phyloP scores from a whole-genome alignment of 495 filamentous ascomycete species.

The Aspergillus funiculosus region DNA sequence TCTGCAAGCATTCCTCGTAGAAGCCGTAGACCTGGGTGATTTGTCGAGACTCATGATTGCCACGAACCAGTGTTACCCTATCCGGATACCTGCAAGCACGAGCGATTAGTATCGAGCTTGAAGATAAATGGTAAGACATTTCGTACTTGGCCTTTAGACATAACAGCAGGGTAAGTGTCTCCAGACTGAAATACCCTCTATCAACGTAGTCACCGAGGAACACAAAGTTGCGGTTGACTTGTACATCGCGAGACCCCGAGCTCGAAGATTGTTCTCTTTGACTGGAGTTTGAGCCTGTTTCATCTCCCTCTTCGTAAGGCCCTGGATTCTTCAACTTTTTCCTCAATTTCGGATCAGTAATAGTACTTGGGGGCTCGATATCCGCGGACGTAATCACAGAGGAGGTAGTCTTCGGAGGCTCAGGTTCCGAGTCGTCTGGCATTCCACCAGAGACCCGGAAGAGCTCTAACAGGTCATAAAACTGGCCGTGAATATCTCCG shows the following conservation, averaged over 20 bases:
- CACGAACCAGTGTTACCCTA: conserved; percentile 88
- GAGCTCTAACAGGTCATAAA: conserved; percentile 95
- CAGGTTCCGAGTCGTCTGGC: conserved; percentile 68
- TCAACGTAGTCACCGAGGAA: conserved; percentile 98
- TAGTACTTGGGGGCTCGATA: conserved; percentile 79
- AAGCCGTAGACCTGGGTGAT: conserved; percentile 99
- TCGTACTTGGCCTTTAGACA: conserved; percentile 92
- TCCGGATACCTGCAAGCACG: conserved; percentile 84
- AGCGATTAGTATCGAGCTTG: too few species aligned
- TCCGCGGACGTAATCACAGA: conserved; percentile 74
- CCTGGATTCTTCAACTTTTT: conserved; percentile 60
- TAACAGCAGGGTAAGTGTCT: conserved; percentile 92
- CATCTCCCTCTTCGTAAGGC: conserved; percentile 31
- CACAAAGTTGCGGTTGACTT: conserved; percentile 73
- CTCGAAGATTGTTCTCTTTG: conserved; percentile 36
- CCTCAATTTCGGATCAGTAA: conserved; percentile 75
- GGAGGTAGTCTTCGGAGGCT: conserved; percentile 56
- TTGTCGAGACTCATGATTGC: conserved; percentile 95
- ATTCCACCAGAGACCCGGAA: conserved; percentile 95
- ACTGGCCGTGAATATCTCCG: conserved; percentile 98
- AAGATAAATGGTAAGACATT: background rate
- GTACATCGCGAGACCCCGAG: conserved; percentile 35
- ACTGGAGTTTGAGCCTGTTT: conserved; percentile 22
- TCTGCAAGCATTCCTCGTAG: conserved; percentile 96
- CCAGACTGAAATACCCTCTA: conserved; percentile 93